Percentiles rank a stretch among this genome's conserved stretches.
These are phyloP conservation scores for Ogataea angusta DNA, from an alignment of 805 yeast genomes.

Conservation along the genomic window DNA sequence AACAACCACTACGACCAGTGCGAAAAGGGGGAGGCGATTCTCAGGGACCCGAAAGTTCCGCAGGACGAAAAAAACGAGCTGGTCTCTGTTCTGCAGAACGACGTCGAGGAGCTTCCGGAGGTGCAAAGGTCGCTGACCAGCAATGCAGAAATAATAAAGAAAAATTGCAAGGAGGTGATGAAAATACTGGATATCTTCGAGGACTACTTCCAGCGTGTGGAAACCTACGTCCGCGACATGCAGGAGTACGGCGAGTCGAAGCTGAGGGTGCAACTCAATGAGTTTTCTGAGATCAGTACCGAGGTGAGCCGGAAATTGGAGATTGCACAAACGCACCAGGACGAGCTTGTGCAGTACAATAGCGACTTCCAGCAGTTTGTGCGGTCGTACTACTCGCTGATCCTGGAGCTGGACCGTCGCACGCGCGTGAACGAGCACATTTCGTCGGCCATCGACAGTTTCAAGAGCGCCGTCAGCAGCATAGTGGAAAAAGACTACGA, in stretches of 20 bases:
- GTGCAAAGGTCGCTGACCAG: constrained; percentile 49
- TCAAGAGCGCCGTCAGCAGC: constrained; percentile 38
- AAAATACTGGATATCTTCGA: constrained; percentile 24
- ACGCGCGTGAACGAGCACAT: constrained; percentile 39
- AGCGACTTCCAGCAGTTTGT: constrained; percentile 51
- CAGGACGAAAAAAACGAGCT: constrained; percentile 37
- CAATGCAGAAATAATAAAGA: constrained; percentile 29
- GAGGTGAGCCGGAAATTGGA: constrained; percentile 13
- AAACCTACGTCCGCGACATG: constrained; percentile 20
- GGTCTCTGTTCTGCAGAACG: constrained; percentile 47
- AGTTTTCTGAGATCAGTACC: constrained; percentile 16
- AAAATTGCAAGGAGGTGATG: constrained; percentile 29
- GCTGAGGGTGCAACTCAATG: constrained; percentile 18
- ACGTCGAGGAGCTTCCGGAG: constrained; percentile 52
- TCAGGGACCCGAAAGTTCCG: constrained; percentile 30
- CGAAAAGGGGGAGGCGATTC: constrained; percentile 40
- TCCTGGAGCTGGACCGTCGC: constrained; percentile 54
- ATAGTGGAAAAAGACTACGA: constrained; percentile 43
- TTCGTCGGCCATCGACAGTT: constrained; percentile 36
- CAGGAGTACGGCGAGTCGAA: constrained; percentile 32
- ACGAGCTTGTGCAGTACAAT: constrained; percentile 24
- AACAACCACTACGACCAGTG: constrained; percentile 86
- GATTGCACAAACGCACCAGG: constrained; percentile 13
- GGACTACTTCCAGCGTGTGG: constrained; percentile 16
- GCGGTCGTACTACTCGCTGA: constrained; percentile 48